A percentile compares a stretch with the other conserved stretches of the same genome.
Conservation (phyloP, 192 early-diverging fungal genomes). For the Cetraspora pellucida region DNA sequence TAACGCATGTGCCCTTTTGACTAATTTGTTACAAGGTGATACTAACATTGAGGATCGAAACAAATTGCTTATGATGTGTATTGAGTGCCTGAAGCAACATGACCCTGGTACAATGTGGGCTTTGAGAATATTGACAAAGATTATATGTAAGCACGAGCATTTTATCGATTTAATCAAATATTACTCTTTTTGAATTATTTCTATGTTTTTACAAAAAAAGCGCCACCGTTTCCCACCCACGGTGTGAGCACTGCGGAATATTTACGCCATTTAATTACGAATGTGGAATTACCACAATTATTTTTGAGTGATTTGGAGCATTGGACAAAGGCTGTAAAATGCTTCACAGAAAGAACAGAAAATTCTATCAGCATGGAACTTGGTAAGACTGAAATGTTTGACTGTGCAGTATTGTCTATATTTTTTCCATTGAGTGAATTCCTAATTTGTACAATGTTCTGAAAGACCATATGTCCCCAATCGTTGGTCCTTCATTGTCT, state of each 20-base stretch:
- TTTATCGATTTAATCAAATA: conserved; percentile 5
- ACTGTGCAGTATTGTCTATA: not conserved
- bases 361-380: conserved; percentile 32
- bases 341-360: conserved; percentile 3
- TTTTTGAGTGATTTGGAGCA: conserved; percentile 34
- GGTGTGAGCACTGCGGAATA: not conserved
- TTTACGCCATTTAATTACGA: conserved; percentile 18
- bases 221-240: conserved; percentile 15
- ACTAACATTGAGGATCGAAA: conserved; percentile 39
- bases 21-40: conserved; percentile 40
- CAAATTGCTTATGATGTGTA: conserved; percentile 38
- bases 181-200: not conserved
- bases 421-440: not conserved
- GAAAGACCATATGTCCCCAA: conserved; percentile 22
- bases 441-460: not conserved
- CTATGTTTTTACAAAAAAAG: not conserved
- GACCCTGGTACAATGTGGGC: conserved; percentile 52
- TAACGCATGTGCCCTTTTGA: conserved; percentile 37
- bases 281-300: conserved; percentile 18
- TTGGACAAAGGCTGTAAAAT: conserved; percentile 34
- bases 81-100: conserved; percentile 42
- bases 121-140: conserved; percentile 41
- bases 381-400: not conserved
- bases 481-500: not conserved
- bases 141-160: conserved; percentile 38